Evolutionary conservation across 2,329 filamentous ascomycete genomes (phyloP), one percentile per base, ranked within the genome.

Genomic region (Whalleya microplaca): DNA sequence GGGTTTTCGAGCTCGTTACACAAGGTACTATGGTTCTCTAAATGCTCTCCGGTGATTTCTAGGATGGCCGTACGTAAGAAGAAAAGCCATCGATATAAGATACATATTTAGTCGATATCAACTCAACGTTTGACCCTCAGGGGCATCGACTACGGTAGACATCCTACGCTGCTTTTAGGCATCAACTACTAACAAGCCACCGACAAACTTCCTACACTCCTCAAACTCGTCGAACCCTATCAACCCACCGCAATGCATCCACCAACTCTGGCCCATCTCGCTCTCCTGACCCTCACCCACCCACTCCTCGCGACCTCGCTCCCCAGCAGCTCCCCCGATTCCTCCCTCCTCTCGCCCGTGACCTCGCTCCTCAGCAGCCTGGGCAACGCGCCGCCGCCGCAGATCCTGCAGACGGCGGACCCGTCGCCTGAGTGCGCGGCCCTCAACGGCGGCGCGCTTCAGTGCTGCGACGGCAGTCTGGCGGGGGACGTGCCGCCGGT

Each of bases 401-500:
- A 55, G 3, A 27, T 71, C 8, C 48, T 69, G 9, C 66, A 55
- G 51, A 68, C 68, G 14, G 60, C 63, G 2, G 45, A 57, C 7
- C 66, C 64, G 19, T 72, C 69, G 21, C 63, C 66, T 1, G 51
- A 69, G 43, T 72, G 70, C 56, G 65, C 64, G n/a, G 53, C 57
- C 21, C 37, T 65, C 47, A 68, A 72, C 53, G 49, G 52, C 27
- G 69, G 69, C 20, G 53, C 67, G 56, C 55, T 71, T 46, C 66
- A 67, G 58, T 72, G 69, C 62, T 71, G 69, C 57, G 66, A 65
- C 21, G 65, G 50, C 21, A 55, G 61, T 18, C 41, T 69, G 14
- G 68, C 68, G 8, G 70, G 69, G 12, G 68, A 71, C 52, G 43
- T 62, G 45, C 66, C 66, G 21, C 52, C 69, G 6, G 66, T 71